Base-by-base conservation (phyloP, 495 filamentous ascomycete species). In the Chaetomium cochliodes region DNA sequence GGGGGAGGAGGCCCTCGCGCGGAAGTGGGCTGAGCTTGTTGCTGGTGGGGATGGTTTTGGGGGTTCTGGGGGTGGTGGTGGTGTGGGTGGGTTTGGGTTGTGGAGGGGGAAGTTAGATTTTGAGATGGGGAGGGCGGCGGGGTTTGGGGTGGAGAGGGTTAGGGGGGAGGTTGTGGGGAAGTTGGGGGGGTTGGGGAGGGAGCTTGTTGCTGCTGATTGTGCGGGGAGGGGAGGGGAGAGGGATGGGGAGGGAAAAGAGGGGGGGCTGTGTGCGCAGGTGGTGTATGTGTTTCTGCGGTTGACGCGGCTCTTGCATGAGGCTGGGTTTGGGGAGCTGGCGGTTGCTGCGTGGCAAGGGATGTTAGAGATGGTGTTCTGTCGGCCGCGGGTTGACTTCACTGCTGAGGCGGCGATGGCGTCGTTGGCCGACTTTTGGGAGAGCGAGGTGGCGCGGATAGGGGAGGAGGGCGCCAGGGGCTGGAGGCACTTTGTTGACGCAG, bases 401-500 rank as follows among this genome's bases (percentile, higher is more conserved):
- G 52, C 69, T 1, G 68, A 70, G 9, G 58, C 71, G 15, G 65
- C 85, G 0, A 68, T 79, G n/a, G 72, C 71, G 2, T 57, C 67
- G n/a, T 89, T 96, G 58, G 72, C 80, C 30, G 79, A 84, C 11
- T 97, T 92, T 67, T 98, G 94, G 94, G 91, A 96, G 58, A 90
- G 86, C 46, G 94, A 97, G 70, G 81, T 87, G 8, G 77, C 89
- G 4, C 86, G 93, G 9, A 83, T 96, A 60, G 94, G 94, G 5
- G 94, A 98, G 73, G 69, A 74, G 7, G 80, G 77, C 5, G 87
- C 90, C 39, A 77, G 81, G 33, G 92, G 91, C 18, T 97, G 93
- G 93, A 73, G 70, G 23, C 71, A 76, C 25, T 88, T 83, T 75
- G 70, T 70, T 41, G 74, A 73, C n/a, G 69, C 71, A 42, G 70